Evolutionary conservation across 345 rosid genomes (phyloP), one percentile per base, ranked within the genome.

Genomic region (Arabis hirsuta): DNA sequence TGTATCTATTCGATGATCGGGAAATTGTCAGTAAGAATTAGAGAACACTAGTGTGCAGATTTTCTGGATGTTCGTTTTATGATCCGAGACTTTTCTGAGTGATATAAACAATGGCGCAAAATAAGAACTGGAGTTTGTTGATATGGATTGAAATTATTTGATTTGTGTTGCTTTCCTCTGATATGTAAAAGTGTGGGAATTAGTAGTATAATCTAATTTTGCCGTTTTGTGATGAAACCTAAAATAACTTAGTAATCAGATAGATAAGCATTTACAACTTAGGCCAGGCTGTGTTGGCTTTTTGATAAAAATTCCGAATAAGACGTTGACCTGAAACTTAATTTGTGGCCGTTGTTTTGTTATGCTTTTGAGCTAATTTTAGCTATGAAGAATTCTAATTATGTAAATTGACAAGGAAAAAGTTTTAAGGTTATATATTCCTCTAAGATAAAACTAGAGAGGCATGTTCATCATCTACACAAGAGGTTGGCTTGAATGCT

Each of bases 331-430:
- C 31, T 47, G 46, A 56, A 69, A 70, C 42, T 46, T 29, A 22
- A 19, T 69, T 69, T 76, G 45, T 76, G 79, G 79, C 20, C 26
- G 59, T 76, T 62, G 71, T 55, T 47, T 76, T 6, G 39, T 69
- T 69, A 47, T 48, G 71, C 56, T 44, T 69, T 55, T 47, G 4
- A 63, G 71, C 76, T 76, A 76, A 55, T 70, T 76, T 62, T 76
- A 70, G 79, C 39, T 69, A 0, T 39, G 10, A 14, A 34, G 61
- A 14, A 10, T 32, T 31, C 79, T 76, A 70, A 70, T 62, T 76
- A 48, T 76, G 64, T 62, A 63, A 63, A 54, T 38, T 55, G 61
- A 29, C 29, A 48, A 34, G 6, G 4, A 36, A n/a, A 55, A 55
- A 34, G 22, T 6, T 26, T 44, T 45, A 44, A 45, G 60, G 45